These are phyloP conservation scores for Cercospora sesami DNA, from an alignment of 2,329 filamentous ascomycete species.

Conservation along the genomic window DNA sequence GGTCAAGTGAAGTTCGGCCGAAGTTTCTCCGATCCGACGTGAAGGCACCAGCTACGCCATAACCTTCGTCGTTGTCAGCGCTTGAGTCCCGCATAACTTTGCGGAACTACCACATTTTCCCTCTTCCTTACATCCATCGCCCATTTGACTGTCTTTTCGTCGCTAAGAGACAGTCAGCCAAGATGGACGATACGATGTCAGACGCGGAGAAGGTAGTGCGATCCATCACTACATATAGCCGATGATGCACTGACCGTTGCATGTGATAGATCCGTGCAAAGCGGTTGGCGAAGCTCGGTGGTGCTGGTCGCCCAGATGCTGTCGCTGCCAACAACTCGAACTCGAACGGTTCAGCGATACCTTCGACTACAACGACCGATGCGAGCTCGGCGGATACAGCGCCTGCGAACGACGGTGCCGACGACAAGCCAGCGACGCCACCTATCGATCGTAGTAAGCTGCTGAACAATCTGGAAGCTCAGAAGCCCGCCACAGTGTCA, in stretches of 20 bases:
- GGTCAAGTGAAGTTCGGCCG: background rate
- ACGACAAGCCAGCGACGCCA: conserved; percentile 20
- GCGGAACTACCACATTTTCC: background rate
- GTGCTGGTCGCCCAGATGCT: conserved; percentile 34
- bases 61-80: conserved; percentile 2
- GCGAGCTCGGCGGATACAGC: conserved; percentile 7
- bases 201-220: conserved; percentile 50
- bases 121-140: background rate
- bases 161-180: background rate
- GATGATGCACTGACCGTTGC: conserved; percentile 9
- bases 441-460: conserved; percentile 27
- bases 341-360: conserved; percentile 18
- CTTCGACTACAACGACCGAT: conserved; percentile 24
- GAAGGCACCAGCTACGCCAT: conserved; percentile 8
- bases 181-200: conserved; percentile 37
- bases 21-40: background rate
- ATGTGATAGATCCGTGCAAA: conserved; percentile 62
- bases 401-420: conserved; percentile 11
- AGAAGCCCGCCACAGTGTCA: conserved; percentile 17
- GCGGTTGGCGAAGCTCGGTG: conserved; percentile 64
- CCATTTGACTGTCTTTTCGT: background rate
- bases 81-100: background rate
- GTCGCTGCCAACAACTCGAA: conserved; percentile 3
- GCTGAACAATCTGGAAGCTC: conserved; percentile 36
- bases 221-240: background rate